Evolutionary conservation across 208 protist species (phyloP).

Genomic region (Angomonas ambiguus): DNA sequence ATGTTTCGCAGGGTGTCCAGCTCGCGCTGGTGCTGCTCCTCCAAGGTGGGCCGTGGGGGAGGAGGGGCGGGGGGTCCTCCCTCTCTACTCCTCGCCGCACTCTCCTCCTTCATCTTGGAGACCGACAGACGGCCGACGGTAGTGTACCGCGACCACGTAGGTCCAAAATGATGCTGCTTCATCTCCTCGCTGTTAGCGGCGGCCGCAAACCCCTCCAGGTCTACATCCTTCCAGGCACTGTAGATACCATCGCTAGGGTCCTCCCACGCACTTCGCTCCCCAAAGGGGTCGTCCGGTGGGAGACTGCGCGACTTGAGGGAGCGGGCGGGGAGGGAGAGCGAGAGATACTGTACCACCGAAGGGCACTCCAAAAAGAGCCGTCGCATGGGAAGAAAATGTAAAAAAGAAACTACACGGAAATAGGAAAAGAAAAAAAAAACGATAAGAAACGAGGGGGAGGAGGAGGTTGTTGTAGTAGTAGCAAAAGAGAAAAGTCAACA

Average conservation of each 20-base stretch:
- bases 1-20: constrained; percentile 31
- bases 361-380: no score
- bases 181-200: constrained; percentile 62
- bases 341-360: no score
- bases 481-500: neutral
- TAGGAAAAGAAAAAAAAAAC: constrained; percentile 4
- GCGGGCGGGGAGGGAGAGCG: no score
- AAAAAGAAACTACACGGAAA: constrained; percentile 9
- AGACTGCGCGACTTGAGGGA: constrained; percentile 42
- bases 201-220: constrained; percentile 58
- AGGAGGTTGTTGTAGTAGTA: no score
- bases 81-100: neutral
- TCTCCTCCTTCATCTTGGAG: constrained; percentile 49
- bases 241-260: constrained; percentile 65
- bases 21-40: constrained; percentile 47
- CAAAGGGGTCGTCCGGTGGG: constrained; percentile 65
- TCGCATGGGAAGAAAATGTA: no score
- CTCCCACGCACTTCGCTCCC: constrained; percentile 53
- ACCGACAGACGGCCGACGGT: constrained; percentile 62
- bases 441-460: no score
- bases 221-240: constrained; percentile 61
- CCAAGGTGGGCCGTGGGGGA: constrained; percentile 14
- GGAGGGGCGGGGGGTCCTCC: no score
- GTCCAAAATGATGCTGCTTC: constrained; percentile 68
- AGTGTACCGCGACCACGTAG: constrained; percentile 68